Conservation (phyloP, 2,329 filamentous ascomycete genomes). For the Trichoderma arundinaceum region DNA sequence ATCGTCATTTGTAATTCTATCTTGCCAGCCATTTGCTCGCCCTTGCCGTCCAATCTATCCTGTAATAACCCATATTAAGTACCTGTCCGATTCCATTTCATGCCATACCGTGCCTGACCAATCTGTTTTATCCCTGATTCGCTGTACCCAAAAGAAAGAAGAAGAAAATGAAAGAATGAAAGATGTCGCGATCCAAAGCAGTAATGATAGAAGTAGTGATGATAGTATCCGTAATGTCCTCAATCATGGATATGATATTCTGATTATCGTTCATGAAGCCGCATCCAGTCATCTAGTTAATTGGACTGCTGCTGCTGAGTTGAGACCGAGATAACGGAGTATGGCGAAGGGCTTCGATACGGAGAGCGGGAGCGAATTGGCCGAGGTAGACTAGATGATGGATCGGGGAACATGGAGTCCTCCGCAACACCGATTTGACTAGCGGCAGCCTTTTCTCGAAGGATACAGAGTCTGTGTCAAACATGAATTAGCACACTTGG, state of each 20-base stretch:
- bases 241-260: constrained; percentile 10
- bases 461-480: constrained; percentile 51
- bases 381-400: constrained; percentile 33
- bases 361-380: constrained; percentile 29
- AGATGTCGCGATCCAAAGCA: background rate
- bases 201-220: constrained; percentile 9
- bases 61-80: constrained; percentile 11
- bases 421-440: constrained; percentile 55
- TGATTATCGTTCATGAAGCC: constrained; percentile 10
- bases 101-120: constrained; percentile 10
- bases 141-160: background rate
- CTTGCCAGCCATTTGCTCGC: background rate
- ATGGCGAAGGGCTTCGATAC: constrained; percentile 26
- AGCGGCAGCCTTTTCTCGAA: constrained; percentile 59
- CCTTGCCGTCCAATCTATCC: constrained; percentile 22
- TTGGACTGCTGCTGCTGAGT: constrained; percentile 17
- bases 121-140: constrained; percentile 9
- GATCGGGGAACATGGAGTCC: constrained; percentile 37
- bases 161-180: background rate
- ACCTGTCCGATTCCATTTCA: background rate
- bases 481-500: constrained; percentile 5
- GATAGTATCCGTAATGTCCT: constrained; percentile 6
- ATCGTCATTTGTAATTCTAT: constrained; percentile 23
- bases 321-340: constrained; percentile 23
- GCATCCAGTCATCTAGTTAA: constrained; percentile 1